Percentiles rank a stretch among this genome's conserved stretches.
phyloP scores from a whole-genome alignment of 2,329 filamentous ascomycete genomes.

The Stachybotrys elegans region DNA sequence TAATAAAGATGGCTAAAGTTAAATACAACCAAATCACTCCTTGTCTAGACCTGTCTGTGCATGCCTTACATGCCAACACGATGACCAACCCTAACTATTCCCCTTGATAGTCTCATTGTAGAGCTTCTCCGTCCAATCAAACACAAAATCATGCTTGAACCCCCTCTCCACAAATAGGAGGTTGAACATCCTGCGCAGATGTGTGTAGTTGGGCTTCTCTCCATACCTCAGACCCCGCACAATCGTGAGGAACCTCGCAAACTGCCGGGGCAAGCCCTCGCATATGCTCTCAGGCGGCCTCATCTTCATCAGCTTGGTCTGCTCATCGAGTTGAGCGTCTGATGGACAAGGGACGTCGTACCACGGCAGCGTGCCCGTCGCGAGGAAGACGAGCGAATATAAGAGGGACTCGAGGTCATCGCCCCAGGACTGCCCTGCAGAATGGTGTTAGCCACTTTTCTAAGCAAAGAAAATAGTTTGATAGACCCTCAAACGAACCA shows the following conservation, averaged over 20 bases:
- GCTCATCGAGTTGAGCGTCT: conserved; percentile 60
- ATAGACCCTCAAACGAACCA: neutral
- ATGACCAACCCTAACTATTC: neutral
- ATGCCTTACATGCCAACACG: too few species aligned
- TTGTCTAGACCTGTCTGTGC: too few species aligned
- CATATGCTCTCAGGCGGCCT: conserved; percentile 64
- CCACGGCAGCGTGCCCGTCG: conserved; percentile 68
- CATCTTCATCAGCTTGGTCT: conserved; percentile 14
- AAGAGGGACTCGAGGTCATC: conserved; percentile 73
- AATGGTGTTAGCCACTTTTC: neutral
- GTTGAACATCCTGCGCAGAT: neutral
- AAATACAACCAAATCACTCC: too few species aligned
- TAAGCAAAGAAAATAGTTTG: neutral
- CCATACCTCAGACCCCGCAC: conserved; percentile 67
- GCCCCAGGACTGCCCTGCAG: conserved; percentile 62
- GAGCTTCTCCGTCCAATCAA: neutral
- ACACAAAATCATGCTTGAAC: neutral
- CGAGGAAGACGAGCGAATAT: conserved; percentile 73
- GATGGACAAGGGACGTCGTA: conserved; percentile 67
- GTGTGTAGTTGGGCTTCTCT: conserved; percentile 65
- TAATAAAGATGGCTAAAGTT: too few species aligned
- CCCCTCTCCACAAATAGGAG: neutral
- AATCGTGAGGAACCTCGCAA: conserved; percentile 72
- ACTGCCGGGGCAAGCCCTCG: conserved; percentile 70
- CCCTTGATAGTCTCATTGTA: too few species aligned